phyloP scores from a whole-genome alignment of 345 rosid genomes.

The Alliaria petiolata region DNA sequence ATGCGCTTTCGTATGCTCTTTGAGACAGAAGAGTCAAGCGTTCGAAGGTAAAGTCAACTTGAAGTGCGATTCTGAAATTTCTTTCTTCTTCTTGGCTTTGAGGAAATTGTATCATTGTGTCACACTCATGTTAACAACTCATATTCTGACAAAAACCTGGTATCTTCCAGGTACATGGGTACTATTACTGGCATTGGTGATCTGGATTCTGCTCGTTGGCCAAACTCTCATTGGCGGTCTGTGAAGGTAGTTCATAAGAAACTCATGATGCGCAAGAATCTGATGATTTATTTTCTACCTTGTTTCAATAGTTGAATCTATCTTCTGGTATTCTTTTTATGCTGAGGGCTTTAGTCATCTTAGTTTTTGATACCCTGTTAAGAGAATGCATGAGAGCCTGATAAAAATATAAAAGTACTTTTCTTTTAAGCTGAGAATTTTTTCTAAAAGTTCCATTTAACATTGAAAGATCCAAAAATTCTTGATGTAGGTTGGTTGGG shows the following conservation, averaged over 20 bases:
- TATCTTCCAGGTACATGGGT: constrained; percentile 57
- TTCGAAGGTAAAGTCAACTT: constrained; percentile 42
- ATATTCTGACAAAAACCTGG: not conserved
- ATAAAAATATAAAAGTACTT: not conserved
- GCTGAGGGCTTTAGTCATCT: not conserved
- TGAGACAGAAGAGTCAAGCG: constrained; percentile 68
- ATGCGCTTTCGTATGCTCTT: constrained; percentile 74
- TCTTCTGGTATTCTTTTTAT: not conserved
- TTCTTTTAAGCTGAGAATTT: not conserved
- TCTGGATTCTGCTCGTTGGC: constrained; percentile 58
- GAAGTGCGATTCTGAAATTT: not conserved
- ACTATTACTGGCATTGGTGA: constrained; percentile 60
- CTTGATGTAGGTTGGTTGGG: constrained; percentile 68
- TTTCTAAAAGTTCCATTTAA: not conserved
- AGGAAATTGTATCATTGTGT: not conserved
- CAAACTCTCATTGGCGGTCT: constrained; percentile 62
- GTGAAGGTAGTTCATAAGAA: constrained; percentile 46
- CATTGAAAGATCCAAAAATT: not conserved
- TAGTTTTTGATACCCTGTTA: not conserved
- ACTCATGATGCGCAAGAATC: not conserved
- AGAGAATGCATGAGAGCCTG: not conserved
- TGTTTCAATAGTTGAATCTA: not conserved
- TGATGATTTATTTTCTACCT: not conserved
- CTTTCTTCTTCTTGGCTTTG: not conserved
- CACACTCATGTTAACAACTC: not conserved